A percentile compares a stretch with the other conserved stretches of the same genome.
These are phyloP conservation scores for Inga oerstediana DNA, from an alignment of 306 rosid species.

Conservation along the genomic window DNA sequence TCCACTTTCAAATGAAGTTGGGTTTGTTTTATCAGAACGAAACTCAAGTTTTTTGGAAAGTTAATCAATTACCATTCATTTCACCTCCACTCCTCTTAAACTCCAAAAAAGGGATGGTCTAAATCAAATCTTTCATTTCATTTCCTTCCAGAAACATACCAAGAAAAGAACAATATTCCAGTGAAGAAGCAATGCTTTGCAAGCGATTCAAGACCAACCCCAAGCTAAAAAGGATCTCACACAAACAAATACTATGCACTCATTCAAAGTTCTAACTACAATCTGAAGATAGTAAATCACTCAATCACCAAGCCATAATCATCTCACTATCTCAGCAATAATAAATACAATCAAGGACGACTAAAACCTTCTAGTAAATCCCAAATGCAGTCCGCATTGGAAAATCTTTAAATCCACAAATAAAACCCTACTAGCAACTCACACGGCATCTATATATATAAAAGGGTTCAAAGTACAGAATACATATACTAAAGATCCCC, in stretches of 20 bases:
- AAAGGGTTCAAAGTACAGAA: slow-evolving; percentile 41
- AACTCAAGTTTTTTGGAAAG: neutral
- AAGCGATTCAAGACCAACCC: slow-evolving; percentile 12
- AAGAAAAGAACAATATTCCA: neutral
- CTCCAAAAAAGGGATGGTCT: neutral
- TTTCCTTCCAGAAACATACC: neutral
- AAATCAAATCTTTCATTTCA: neutral
- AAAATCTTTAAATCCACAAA: slow-evolving; percentile 42
- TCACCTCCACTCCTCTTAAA: neutral
- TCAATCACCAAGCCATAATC: slow-evolving; percentile 46
- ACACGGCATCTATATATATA: slow-evolving; percentile 48
- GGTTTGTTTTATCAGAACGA: neutral
- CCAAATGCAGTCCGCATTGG: slow-evolving; percentile 36
- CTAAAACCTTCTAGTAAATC: slow-evolving; percentile 43
- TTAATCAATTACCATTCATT: neutral
- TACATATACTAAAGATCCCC: slow-evolving; percentile 42
- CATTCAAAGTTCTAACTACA: slow-evolving; percentile 19
- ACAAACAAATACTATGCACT: neutral
- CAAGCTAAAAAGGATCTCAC: slow-evolving; percentile 10
- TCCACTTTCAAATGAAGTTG: neutral
- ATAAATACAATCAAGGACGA: slow-evolving; percentile 47
- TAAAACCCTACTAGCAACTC: slow-evolving; percentile 48
- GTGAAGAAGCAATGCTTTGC: neutral
- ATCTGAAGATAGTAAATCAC: slow-evolving; percentile 21
- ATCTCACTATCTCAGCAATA: slow-evolving; percentile 46